These are phyloP conservation scores for Paecilomyces variotii DNA, from an alignment of 2,329 filamentous ascomycete species.

Conservation along the genomic window DNA sequence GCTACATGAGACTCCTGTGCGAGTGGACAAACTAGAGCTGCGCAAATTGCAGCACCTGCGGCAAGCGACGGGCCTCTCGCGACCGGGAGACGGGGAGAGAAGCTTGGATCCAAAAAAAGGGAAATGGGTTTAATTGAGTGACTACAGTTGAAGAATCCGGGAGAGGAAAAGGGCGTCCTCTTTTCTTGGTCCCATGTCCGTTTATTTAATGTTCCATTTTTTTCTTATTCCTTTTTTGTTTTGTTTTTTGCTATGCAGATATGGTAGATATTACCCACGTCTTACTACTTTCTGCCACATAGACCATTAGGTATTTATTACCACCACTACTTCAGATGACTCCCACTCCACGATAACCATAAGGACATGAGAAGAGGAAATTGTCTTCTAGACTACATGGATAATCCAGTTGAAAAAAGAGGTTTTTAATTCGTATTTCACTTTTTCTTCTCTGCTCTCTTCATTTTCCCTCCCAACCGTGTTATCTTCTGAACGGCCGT, in stretches of 20 bases:
- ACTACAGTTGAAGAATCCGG: not conserved
- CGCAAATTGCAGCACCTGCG: not conserved
- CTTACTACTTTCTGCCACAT: not conserved
- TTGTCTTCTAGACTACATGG: not conserved
- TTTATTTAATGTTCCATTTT: not conserved
- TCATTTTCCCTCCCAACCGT: not conserved
- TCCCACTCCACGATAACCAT: not conserved
- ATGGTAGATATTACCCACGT: conserved; percentile 2
- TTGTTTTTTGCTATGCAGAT: not conserved
- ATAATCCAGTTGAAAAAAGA: not conserved
- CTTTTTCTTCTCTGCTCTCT: not conserved
- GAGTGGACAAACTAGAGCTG: not conserved
- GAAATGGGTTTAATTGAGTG: not conserved
- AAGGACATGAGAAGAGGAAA: too few species aligned
- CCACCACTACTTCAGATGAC: not conserved
- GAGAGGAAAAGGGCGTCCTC: conserved; percentile 1
- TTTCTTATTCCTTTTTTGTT: not conserved
- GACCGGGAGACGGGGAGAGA: not conserved
- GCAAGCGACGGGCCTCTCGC: not conserved
- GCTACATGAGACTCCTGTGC: not conserved
- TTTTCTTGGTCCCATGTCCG: conserved; percentile 1
- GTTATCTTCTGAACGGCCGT: not conserved
- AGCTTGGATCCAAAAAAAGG: not conserved
- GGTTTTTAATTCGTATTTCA: not conserved
- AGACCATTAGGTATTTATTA: not conserved